Percentiles rank a stretch among this genome's conserved stretches.
Evolutionary conservation across 345 rosid species (phyloP).

Genomic region (Carallia pectinifolia): DNA sequence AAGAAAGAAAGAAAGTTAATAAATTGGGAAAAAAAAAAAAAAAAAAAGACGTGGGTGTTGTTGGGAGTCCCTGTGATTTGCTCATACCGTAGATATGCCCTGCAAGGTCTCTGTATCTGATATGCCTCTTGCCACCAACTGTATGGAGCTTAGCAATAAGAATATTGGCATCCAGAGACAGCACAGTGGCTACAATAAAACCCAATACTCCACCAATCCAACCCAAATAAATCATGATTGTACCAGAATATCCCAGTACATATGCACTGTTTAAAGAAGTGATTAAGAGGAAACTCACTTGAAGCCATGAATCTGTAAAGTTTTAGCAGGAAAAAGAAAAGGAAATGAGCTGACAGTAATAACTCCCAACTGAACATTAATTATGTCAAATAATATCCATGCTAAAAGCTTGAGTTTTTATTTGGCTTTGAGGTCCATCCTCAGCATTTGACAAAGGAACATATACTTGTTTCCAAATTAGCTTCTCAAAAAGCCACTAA

Average conservation of each 20-base stretch:
- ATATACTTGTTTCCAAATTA: too few species aligned
- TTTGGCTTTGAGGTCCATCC: too few species aligned
- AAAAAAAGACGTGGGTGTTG: neutral
- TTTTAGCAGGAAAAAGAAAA: too few species aligned
- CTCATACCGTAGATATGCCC: conserved; percentile 65
- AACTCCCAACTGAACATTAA: too few species aligned
- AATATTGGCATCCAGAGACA: conserved; percentile 71
- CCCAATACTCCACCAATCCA: conserved; percentile 77
- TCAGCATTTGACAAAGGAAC: too few species aligned
- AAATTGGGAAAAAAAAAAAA: neutral
- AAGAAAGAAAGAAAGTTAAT: neutral
- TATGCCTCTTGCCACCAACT: conserved; percentile 61
- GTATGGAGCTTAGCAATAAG: conserved; percentile 88
- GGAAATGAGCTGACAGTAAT: too few species aligned
- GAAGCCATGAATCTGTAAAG: conserved; percentile 84
- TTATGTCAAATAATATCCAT: too few species aligned
- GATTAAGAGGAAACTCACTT: conserved; percentile 82
- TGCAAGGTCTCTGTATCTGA: conserved; percentile 91
- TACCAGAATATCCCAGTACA: conserved; percentile 88
- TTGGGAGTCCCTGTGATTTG: neutral
- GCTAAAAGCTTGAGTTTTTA: too few species aligned
- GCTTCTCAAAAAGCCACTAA: too few species aligned
- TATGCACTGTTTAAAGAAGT: conserved; percentile 87
- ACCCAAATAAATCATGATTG: conserved; percentile 88
- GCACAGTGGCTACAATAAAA: conserved; percentile 58